These are phyloP conservation scores for Venturia aucupariae DNA, from an alignment of 2,329 filamentous ascomycete species.

Conservation along the genomic window DNA sequence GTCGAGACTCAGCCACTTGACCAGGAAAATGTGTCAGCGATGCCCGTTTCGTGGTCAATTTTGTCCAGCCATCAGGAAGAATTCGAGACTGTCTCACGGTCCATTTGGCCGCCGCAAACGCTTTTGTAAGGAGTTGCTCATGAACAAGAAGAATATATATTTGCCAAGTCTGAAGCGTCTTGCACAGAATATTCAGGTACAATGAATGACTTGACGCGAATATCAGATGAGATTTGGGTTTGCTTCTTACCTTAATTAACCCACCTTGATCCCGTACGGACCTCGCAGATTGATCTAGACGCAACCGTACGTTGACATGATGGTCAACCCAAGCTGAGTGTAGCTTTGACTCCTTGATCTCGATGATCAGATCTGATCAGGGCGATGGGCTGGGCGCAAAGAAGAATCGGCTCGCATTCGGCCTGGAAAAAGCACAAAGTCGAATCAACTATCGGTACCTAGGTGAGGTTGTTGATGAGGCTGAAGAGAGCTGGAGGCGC, in stretches of 20 bases:
- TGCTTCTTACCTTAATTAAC: not conserved
- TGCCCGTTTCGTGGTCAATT: not conserved
- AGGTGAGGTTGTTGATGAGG: not conserved
- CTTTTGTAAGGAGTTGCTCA: not conserved
- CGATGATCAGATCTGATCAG: not conserved
- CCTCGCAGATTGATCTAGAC: not conserved
- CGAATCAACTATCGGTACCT: too few species aligned
- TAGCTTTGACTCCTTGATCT: not conserved
- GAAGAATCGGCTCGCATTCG: not conserved
- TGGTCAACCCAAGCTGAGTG: not conserved
- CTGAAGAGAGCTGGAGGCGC: slow-evolving; percentile 6
- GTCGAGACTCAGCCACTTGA: too few species aligned
- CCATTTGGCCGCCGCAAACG: not conserved
- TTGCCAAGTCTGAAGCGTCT: not conserved
- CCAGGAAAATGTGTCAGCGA: not conserved
- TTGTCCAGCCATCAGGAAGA: not conserved
- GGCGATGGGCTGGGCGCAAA: not conserved
- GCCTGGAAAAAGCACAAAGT: not conserved
- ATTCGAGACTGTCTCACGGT: not conserved
- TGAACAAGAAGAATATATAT: not conserved
- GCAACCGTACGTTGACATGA: not conserved
- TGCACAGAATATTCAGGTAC: not conserved
- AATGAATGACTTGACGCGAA: not conserved
- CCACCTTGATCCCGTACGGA: not conserved
- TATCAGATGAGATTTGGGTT: not conserved